phyloP scores from a whole-genome alignment of 2,329 filamentous ascomycete genomes.

The Monosporascus sp. region DNA sequence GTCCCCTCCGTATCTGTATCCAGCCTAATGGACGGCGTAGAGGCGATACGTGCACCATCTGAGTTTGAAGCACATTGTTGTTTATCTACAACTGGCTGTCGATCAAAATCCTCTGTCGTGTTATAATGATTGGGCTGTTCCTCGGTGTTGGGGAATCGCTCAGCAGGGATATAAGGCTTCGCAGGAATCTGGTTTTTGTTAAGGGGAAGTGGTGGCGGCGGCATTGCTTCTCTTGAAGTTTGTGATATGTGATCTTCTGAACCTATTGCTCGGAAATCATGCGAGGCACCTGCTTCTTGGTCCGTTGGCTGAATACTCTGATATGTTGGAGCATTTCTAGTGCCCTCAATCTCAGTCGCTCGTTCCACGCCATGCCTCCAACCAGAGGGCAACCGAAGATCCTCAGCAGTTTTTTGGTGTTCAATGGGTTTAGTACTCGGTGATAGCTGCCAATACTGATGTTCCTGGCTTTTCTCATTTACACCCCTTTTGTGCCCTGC shows the following conservation, averaged over 20 bases:
- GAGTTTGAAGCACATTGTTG: background rate
- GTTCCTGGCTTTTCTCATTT: background rate
- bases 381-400: background rate
- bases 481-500: no score
- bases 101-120: background rate
- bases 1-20: constrained; percentile 2
- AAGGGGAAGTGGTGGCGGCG: constrained; percentile 23
- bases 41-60: background rate
- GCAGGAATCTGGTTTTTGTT: background rate
- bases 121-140: background rate
- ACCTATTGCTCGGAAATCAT: background rate
- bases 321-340: background rate
- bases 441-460: background rate
- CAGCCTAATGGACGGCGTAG: background rate
- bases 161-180: background rate
- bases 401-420: background rate
- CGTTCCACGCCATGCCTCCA: background rate
- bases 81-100: background rate
- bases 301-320: background rate
- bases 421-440: background rate
- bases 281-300: background rate
- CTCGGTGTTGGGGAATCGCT: background rate
- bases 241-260: constrained; percentile 11
- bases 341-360: background rate
- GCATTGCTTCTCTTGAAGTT: constrained; percentile 24